Percentiles rank a stretch among this genome's conserved stretches.
Conservation (phyloP, 2,329 filamentous ascomycete species). For the Hymenoscyphus occultus region DNA sequence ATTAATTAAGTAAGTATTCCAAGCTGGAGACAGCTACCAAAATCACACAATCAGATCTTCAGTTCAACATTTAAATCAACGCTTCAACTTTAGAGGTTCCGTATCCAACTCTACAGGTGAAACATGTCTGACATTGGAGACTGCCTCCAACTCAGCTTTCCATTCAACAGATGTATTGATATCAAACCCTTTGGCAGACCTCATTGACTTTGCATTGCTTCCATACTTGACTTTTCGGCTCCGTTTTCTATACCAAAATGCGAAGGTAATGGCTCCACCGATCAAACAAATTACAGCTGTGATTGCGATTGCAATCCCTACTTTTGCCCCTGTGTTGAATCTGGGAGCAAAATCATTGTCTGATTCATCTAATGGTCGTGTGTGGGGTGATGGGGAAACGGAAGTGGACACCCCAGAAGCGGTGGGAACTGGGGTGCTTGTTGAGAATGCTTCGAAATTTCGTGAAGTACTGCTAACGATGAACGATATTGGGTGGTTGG, state of each 20-base stretch:
- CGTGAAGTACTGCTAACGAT: neutral
- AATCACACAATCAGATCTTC: neutral
- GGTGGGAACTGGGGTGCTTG: neutral
- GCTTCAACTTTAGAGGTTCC: neutral
- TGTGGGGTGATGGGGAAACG: neutral
- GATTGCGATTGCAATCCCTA: neutral
- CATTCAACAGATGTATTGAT: neutral
- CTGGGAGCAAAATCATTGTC: neutral
- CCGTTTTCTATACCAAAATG: neutral
- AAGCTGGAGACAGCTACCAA: neutral
- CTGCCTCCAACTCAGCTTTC: neutral
- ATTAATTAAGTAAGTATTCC: neutral
- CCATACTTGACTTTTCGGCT: neutral
- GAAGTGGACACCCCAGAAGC: too few relatives aligned
- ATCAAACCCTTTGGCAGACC: neutral
- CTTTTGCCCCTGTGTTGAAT: neutral
- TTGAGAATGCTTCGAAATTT: neutral
- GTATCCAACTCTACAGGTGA: neutral
- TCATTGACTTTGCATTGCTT: neutral
- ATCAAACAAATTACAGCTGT: neutral
- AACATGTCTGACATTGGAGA: neutral
- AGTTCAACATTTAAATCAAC: neutral
- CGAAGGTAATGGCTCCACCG: neutral
- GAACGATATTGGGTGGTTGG: neutral
- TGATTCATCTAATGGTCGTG: neutral